Conservation (phyloP, 805 yeast species). For the Phaffomyces antillensis region DNA sequence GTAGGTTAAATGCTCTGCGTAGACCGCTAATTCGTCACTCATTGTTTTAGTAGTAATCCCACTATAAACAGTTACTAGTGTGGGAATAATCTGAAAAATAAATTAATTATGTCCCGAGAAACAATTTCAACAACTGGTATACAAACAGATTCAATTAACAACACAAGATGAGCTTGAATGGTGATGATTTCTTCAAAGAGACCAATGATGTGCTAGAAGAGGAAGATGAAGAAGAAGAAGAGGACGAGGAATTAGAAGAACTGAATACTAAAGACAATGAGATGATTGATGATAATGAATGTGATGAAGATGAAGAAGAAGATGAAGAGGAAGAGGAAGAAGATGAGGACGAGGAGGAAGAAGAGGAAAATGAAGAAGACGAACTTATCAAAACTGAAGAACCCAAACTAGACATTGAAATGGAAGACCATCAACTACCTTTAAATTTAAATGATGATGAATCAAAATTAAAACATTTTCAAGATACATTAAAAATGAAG, state of each 20-base stretch:
- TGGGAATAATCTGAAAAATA: too few species aligned
- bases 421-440: conserved; percentile 2
- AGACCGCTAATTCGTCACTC: conserved; percentile 40
- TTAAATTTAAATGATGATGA: conserved; percentile 5
- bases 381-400: conserved; percentile 12
- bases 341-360: conserved; percentile 24
- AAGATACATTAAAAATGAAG: conserved; percentile 31
- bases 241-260: conserved; percentile 21
- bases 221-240: conserved; percentile 21
- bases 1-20: conserved; percentile 59
- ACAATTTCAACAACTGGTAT: too few species aligned
- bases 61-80: too few species aligned
- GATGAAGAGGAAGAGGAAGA: conserved; percentile 25
- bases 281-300: conserved; percentile 13
- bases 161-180: conserved; percentile 6
- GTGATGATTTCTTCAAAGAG: conserved; percentile 20
- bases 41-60: background rate
- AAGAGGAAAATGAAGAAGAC: conserved; percentile 17
- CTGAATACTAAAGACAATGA: conserved; percentile 21
- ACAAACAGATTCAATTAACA: too few species aligned
- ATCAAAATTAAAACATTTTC: conserved; percentile 15
- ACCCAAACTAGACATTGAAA: conserved; percentile 1
- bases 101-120: too few species aligned
- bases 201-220: conserved; percentile 17
- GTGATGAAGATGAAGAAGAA: conserved; percentile 19